phyloP scores from a whole-genome alignment of 345 rosid species.

The Ceriops decandra region DNA sequence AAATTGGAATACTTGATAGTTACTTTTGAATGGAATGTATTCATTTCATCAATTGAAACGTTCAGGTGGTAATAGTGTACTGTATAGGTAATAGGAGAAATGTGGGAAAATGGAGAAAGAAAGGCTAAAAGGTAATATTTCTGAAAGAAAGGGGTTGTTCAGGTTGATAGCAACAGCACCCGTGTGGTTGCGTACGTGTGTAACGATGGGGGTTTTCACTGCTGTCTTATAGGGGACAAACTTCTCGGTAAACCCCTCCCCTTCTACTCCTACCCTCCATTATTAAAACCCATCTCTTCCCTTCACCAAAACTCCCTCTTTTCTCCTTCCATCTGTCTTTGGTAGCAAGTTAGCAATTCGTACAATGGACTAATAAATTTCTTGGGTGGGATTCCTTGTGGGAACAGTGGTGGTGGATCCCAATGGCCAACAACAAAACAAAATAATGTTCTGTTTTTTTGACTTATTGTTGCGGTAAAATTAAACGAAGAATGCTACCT shows the following conservation, averaged over 20 bases:
- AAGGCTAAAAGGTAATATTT: conserved; percentile 13
- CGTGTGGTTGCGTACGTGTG: conserved; percentile 32
- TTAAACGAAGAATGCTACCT: too few species aligned
- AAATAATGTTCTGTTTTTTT: too few species aligned
- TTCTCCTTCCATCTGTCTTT: not conserved
- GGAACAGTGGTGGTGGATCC: not conserved
- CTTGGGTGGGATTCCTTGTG: conserved; percentile 7
- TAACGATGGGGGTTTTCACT: not conserved
- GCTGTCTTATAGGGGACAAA: conserved; percentile 25
- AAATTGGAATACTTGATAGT: not conserved
- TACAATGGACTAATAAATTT: conserved; percentile 17
- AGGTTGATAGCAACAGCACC: conserved; percentile 14
- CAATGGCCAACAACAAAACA: not conserved
- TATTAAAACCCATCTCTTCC: not conserved
- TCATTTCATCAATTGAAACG: too few species aligned
- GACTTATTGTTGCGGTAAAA: too few species aligned
- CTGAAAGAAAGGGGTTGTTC: conserved; percentile 22
- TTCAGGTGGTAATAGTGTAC: too few species aligned
- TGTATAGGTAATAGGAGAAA: not conserved
- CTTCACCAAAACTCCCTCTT: not conserved
- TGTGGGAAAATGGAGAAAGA: not conserved
- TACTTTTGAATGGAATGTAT: not conserved
- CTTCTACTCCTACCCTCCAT: not conserved
- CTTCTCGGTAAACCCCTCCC: conserved; percentile 18
- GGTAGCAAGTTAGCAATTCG: too few species aligned